phyloP scores from a whole-genome alignment of 306 rosid genomes.

The Chamaecrista fasciculata region DNA sequence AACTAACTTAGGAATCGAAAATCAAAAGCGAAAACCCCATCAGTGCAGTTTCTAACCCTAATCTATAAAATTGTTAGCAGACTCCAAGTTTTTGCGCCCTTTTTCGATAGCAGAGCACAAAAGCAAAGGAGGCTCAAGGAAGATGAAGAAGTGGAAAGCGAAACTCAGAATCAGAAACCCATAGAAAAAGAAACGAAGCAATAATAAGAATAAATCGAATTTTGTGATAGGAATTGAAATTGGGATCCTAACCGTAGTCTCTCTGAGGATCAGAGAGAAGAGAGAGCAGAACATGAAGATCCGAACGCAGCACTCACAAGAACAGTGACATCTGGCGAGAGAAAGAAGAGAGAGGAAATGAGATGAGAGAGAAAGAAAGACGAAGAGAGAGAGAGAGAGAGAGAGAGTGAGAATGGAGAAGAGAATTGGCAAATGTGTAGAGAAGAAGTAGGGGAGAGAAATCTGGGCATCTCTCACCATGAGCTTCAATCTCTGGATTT shows the following conservation, averaged over 20 bases:
- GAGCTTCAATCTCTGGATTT: not conserved
- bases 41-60: slow-evolving; percentile 27
- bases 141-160: not conserved
- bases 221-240: not conserved
- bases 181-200: not conserved
- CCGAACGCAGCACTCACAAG: slow-evolving; percentile 17
- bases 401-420: slow-evolving; percentile 11
- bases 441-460: slow-evolving; percentile 32
- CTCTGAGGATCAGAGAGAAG: slow-evolving; percentile 36
- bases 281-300: slow-evolving; percentile 42
- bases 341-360: not conserved
- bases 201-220: not conserved
- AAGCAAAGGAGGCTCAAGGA: not conserved
- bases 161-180: slow-evolving; percentile 14
- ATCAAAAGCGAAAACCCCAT: not conserved
- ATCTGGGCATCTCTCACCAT: slow-evolving; percentile 14
- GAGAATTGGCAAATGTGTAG: slow-evolving; percentile 32
- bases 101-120: not conserved
- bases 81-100: not conserved
- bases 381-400: not conserved
- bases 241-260: slow-evolving; percentile 41
- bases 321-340: not conserved
- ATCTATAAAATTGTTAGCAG: slow-evolving; percentile 15
- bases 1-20: not conserved
- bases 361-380: not conserved